These are phyloP conservation scores for Madurella fahalii DNA, from an alignment of 2,329 filamentous ascomycete genomes.

Conservation along the genomic window DNA sequence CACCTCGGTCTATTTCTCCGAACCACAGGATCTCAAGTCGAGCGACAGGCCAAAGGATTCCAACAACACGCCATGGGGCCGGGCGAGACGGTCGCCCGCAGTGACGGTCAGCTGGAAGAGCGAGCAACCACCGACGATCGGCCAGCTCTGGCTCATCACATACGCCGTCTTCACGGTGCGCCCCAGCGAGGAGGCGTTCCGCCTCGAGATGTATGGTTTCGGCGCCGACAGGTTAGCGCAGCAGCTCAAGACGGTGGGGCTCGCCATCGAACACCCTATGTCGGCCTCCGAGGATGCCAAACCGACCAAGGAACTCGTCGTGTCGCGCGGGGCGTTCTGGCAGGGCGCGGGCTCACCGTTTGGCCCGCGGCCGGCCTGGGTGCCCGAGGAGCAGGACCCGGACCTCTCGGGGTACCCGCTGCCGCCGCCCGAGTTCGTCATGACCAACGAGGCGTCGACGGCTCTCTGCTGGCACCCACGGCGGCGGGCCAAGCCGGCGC, in stretches of 20 bases:
- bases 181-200: constrained; percentile 45
- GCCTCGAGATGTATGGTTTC: constrained; percentile 42
- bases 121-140: constrained; percentile 40
- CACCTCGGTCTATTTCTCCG: constrained; percentile 29
- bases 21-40: constrained; percentile 32
- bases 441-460: constrained; percentile 34
- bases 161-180: constrained; percentile 51
- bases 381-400: constrained; percentile 42
- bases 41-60: constrained; percentile 37
- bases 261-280: constrained; percentile 47
- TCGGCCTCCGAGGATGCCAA: constrained; percentile 11
- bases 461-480: constrained; percentile 59
- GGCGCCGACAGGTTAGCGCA: constrained; percentile 17
- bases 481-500: constrained; percentile 66
- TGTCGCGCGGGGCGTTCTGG: constrained; percentile 60
- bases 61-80: constrained; percentile 54
- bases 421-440: constrained; percentile 46
- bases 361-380: constrained; percentile 60
- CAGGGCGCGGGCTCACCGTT: constrained; percentile 66
- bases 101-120: constrained; percentile 43
- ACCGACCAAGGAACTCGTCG: constrained; percentile 34
- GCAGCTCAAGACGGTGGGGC: constrained; percentile 38
- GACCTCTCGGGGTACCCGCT: constrained; percentile 40
- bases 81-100: constrained; percentile 50
- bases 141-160: constrained; percentile 50